phyloP scores from a whole-genome alignment of 352 stramenopile genomes.

The Pythium pyrilobum region DNA sequence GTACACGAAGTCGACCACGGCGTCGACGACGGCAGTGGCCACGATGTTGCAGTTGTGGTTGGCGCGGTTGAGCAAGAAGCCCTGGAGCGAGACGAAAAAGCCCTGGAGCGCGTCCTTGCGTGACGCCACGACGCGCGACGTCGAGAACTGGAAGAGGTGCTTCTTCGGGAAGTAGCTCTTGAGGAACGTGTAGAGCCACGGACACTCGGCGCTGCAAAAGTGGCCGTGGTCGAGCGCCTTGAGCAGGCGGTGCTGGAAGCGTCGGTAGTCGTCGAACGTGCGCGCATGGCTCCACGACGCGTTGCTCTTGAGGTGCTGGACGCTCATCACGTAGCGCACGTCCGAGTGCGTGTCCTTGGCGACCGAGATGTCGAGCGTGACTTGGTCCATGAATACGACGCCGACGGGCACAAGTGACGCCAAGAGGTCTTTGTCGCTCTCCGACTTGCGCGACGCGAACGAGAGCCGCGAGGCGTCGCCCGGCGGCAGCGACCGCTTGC shows the following conservation, averaged over 20 bases:
- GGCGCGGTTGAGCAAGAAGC: conserved; percentile 45
- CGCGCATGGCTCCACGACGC: conserved; percentile 39
- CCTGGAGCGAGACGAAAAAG: conserved; percentile 56
- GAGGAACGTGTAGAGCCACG: conserved; percentile 67
- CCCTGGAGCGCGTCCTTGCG: conserved; percentile 46
- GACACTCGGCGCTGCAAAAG: conserved; percentile 67
- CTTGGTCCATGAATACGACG: conserved; percentile 48
- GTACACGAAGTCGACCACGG: conserved; percentile 63
- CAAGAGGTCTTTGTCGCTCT: conserved; percentile 23
- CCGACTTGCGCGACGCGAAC: conserved; percentile 18
- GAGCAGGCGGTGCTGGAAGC: conserved; percentile 59
- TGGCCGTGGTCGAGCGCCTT: conserved; percentile 61
- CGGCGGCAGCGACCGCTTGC: conserved; percentile 14
- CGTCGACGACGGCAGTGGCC: conserved; percentile 21
- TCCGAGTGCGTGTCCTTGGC: conserved; percentile 41
- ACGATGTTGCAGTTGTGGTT: conserved; percentile 59
- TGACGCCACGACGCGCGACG: conserved; percentile 31
- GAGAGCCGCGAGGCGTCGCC: conserved; percentile 4
- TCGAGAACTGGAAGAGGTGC: conserved; percentile 47
- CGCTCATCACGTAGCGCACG: conserved; percentile 56
- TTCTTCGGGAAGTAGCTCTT: conserved; percentile 80
- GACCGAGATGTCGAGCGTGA: conserved; percentile 37
- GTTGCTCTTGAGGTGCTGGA: conserved; percentile 30
- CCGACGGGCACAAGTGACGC: conserved; percentile 27
- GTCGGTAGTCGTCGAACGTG: conserved; percentile 74